phyloP scores from a whole-genome alignment of 768 basidiomycete genomes.

The Leccinum sublutescens region DNA sequence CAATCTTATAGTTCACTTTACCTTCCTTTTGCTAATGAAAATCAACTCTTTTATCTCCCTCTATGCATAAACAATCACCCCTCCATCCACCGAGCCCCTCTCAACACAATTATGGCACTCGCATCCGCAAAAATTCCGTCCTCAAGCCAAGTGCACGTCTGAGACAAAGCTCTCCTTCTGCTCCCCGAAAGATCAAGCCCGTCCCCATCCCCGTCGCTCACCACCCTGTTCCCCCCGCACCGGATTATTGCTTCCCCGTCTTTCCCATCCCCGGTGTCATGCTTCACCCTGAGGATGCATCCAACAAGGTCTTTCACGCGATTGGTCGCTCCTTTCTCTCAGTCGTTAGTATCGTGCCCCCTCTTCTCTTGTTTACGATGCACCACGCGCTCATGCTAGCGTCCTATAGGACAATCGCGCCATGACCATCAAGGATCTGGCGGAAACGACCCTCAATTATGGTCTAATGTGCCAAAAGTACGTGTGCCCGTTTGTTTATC shows the following conservation, averaged over 20 bases:
- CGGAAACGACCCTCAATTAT: conserved; percentile 61
- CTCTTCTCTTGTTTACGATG: conserved; percentile 16
- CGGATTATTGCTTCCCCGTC: conserved; percentile 29
- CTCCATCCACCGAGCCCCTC: conserved; percentile 10
- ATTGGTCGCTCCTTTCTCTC: conserved; percentile 72
- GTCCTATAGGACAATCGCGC: conserved; percentile 66
- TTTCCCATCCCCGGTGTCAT: conserved; percentile 66
- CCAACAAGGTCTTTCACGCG: conserved; percentile 69
- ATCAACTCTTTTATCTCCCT: conserved; percentile 2
- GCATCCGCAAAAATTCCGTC: conserved; percentile 50
- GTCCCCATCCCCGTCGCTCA: conserved; percentile 25
- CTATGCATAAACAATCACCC: conserved; percentile 11
- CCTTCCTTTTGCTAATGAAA: conserved; percentile 24
- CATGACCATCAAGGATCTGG: conserved; percentile 84
- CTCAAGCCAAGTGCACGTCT: conserved; percentile 54
- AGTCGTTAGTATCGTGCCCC: conserved; percentile 48
- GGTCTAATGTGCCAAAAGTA: conserved; percentile 79
- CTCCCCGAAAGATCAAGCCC: conserved; percentile 34
- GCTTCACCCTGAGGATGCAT: conserved; percentile 72
- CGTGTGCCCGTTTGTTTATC: conserved; percentile 26
- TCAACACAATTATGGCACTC: conserved; percentile 49
- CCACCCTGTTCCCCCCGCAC: conserved; percentile 15
- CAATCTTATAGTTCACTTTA: conserved; percentile 9
- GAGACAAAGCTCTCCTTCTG: conserved; percentile 42
- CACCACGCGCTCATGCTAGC: conserved; percentile 12